These are phyloP conservation scores for Arthrobotrys iridis DNA, from an alignment of 2,329 filamentous ascomycete genomes.

Conservation along the genomic window DNA sequence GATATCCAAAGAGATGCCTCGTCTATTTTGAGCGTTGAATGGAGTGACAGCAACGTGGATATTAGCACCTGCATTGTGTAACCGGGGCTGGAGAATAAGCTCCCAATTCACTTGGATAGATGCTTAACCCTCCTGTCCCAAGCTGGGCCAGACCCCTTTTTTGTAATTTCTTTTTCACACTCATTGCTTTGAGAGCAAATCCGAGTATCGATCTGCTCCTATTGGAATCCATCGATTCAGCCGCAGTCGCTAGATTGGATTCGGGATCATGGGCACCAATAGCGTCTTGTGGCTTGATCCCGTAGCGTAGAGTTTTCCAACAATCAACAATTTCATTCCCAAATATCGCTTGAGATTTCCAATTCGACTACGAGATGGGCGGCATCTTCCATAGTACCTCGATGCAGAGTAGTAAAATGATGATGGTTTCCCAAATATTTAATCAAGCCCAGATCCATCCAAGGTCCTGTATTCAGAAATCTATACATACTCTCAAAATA, in stretches of 20 bases:
- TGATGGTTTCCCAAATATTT: neutral
- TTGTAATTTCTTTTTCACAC: neutral
- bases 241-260: conserved; percentile 1
- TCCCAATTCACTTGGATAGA: neutral
- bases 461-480: neutral
- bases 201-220: neutral
- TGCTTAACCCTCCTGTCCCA: neutral
- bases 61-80: too few relatives aligned
- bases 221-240: conserved; percentile 5
- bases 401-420: neutral
- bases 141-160: too few relatives aligned
- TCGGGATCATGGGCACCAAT: conserved; percentile 6
- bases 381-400: neutral
- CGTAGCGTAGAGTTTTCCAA: neutral
- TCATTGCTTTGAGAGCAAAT: too few relatives aligned
- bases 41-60: too few relatives aligned
- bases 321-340: neutral
- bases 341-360: neutral
- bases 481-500: too few relatives aligned
- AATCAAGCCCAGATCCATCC: neutral
- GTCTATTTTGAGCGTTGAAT: too few relatives aligned
- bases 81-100: too few relatives aligned
- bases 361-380: neutral
- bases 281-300: neutral
- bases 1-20: too few relatives aligned